Percentiles rank a stretch among this genome's conserved stretches.
Evolutionary conservation across 2,329 filamentous ascomycete species (phyloP).

Genomic region (Aspergillus neotritici): DNA sequence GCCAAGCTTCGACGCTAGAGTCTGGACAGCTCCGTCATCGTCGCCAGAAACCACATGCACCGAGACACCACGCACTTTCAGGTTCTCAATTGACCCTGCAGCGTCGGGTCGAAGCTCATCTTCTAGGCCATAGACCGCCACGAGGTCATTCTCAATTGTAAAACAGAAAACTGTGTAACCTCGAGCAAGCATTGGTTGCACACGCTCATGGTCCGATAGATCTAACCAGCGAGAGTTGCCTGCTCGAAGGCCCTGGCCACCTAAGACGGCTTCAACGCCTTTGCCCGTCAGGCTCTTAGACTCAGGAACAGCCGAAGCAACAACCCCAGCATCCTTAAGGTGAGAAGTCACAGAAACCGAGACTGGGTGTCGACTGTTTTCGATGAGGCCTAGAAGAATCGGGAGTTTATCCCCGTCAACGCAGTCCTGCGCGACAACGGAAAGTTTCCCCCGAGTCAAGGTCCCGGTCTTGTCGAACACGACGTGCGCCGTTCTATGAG

Average conservation of each 20-base stretch:
- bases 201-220: conserved; percentile 24
- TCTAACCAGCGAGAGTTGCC: conserved; percentile 34
- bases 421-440: conserved; percentile 29
- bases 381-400: conserved; percentile 37
- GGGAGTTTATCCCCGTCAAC: conserved; percentile 9
- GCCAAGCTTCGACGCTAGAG: conserved; percentile 41
- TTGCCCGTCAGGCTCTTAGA: conserved; percentile 24
- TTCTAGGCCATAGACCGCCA: conserved; percentile 49
- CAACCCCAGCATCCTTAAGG: conserved; percentile 26
- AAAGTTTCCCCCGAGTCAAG: conserved; percentile 55
- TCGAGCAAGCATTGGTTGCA: conserved; percentile 34
- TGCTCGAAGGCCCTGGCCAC: conserved; percentile 17
- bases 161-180: conserved; percentile 54
- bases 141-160: conserved; percentile 41
- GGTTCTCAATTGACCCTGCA: conserved; percentile 46
- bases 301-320: conserved; percentile 14
- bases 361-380: conserved; percentile 48
- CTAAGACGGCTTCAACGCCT: conserved; percentile 22
- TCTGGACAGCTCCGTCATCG: conserved; percentile 44
- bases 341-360: conserved; percentile 45
- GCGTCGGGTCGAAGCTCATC: conserved; percentile 48
- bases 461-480: conserved; percentile 81
- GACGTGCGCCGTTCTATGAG: conserved; percentile 57
- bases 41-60: conserved; percentile 57
- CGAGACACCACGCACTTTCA: conserved; percentile 45